A percentile compares a stretch with the other conserved stretches of the same genome.
These are phyloP conservation scores for Cystobasidium ongulense DNA, from an alignment of 768 basidiomycete species.

Conservation along the genomic window DNA sequence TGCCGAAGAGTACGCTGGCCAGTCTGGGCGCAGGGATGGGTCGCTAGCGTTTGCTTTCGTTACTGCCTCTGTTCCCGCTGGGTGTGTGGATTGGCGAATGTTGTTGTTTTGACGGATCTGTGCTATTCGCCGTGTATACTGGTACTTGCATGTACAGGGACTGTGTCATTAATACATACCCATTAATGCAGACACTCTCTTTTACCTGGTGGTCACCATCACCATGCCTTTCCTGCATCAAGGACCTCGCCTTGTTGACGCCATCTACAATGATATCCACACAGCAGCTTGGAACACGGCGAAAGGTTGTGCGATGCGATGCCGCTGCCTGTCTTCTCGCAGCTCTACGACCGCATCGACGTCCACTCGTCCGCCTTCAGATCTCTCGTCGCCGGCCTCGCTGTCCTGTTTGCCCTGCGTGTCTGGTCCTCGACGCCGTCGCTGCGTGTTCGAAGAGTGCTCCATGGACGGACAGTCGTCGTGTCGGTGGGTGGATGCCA, in stretches of 20 bases:
- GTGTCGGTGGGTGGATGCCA: not conserved
- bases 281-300: too few species aligned
- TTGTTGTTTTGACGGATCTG: too few species aligned
- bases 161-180: too few species aligned
- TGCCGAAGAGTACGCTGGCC: slow-evolving; percentile 10
- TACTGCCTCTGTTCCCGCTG: too few species aligned
- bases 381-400: not conserved
- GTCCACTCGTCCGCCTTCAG: not conserved
- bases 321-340: not conserved
- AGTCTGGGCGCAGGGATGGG: slow-evolving; percentile 11
- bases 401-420: not conserved
- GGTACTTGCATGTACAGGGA: too few species aligned
- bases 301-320: not conserved
- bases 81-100: too few species aligned
- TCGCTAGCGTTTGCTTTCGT: not conserved
- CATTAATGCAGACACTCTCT: too few species aligned
- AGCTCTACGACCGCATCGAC: not conserved
- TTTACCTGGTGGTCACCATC: too few species aligned
- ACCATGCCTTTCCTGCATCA: too few species aligned
- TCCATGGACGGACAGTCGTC: slow-evolving; percentile 7
- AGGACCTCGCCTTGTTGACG: too few species aligned
- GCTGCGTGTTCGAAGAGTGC: slow-evolving; percentile 1
- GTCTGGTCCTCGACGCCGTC: slow-evolving; percentile 22
- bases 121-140: too few species aligned
- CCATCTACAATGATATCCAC: too few species aligned